Evolutionary conservation across 768 basidiomycete species (phyloP).

Genomic region (Hericium rajendrae): DNA sequence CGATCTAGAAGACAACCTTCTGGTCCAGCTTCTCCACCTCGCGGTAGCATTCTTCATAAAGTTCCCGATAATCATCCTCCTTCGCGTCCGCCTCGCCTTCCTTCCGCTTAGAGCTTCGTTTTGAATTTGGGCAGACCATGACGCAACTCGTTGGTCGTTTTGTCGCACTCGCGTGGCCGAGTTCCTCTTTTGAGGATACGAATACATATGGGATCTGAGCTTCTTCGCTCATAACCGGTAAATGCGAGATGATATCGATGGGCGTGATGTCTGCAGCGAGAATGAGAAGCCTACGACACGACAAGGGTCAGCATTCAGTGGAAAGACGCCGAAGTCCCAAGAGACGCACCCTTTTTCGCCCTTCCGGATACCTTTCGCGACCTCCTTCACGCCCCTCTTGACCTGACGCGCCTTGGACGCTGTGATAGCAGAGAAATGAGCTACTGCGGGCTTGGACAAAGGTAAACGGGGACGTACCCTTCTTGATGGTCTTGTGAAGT

Average conservation of each 20-base stretch:
- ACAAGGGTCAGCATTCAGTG: too few species aligned
- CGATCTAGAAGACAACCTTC: conserved; percentile 35
- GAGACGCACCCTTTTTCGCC: conserved; percentile 84
- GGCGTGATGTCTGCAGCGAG: conserved; percentile 97
- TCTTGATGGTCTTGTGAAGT: conserved; percentile 90
- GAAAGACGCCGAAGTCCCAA: background rate
- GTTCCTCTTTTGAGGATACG: conserved; percentile 87
- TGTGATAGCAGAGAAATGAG: conserved; percentile 20
- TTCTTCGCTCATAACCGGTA: conserved; percentile 92
- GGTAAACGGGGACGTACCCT: conserved; percentile 38
- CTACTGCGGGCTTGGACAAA: background rate
- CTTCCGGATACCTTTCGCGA: conserved; percentile 94
- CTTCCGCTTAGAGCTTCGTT: conserved; percentile 59
- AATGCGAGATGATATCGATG: conserved; percentile 95
- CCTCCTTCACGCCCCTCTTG: conserved; percentile 97
- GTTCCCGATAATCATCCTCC: conserved; percentile 79
- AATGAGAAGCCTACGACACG: conserved; percentile 57
- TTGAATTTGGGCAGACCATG: conserved; percentile 80
- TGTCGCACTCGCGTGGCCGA: conserved; percentile 91
- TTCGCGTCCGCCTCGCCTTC: conserved; percentile 48
- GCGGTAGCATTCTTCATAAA: conserved; percentile 76
- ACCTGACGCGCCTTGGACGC: conserved; percentile 93
- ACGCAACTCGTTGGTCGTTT: conserved; percentile 98
- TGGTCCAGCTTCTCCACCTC: conserved; percentile 81
- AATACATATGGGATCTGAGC: conserved; percentile 86